Evolutionary conservation across 208 protist species (phyloP).

Genomic region (Leishmania turanica): DNA sequence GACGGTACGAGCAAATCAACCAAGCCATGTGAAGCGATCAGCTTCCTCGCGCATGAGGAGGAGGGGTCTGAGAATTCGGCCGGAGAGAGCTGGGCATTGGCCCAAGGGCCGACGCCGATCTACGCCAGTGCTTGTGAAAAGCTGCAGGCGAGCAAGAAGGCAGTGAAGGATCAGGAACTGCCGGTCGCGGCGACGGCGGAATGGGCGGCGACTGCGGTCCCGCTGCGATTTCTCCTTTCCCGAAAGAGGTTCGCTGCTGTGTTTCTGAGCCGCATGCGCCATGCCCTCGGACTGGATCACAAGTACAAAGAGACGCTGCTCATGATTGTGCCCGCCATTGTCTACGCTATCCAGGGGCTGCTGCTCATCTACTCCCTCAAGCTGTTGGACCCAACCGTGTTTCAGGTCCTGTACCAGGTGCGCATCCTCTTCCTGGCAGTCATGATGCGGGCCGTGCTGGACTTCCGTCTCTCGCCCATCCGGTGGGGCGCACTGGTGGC

Average conservation of each 20-base stretch:
- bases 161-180: no score
- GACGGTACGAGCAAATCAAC: no score
- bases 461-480: constrained; percentile 32
- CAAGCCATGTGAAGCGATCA: no score
- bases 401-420: constrained; percentile 66
- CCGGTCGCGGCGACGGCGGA: no score
- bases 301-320: constrained; percentile 39
- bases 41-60: no score
- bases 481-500: constrained; percentile 54
- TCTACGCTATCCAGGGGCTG: constrained; percentile 65
- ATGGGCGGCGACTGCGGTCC: no score
- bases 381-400: constrained; percentile 59
- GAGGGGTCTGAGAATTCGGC: no score
- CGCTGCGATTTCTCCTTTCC: neutral
- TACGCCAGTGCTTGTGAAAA: no score
- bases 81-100: no score
- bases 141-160: no score
- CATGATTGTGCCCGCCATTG: constrained; percentile 53
- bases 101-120: no score
- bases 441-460: constrained; percentile 37
- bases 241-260: neutral
- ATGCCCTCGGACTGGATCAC: constrained; percentile 18
- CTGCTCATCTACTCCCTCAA: constrained; percentile 45
- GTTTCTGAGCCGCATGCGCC: constrained; percentile 16
- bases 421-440: constrained; percentile 61